Evolutionary conservation across 2,329 filamentous ascomycete species (phyloP).

Genomic region (Pestalotiopsis sp.): DNA sequence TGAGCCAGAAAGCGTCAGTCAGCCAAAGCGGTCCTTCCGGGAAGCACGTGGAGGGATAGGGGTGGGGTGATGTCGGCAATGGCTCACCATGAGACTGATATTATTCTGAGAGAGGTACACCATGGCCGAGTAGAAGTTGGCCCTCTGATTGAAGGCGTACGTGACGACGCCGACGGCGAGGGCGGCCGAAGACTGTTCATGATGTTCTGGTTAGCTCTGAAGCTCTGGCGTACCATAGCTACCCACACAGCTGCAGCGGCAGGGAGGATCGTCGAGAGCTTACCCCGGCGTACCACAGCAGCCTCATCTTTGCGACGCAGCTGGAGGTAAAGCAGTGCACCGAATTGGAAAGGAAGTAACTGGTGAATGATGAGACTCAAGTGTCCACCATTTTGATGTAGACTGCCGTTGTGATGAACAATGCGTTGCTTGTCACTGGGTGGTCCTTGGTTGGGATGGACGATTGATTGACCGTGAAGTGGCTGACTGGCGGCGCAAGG

Average conservation of each 20-base stretch:
- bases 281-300: conserved; percentile 65
- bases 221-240: conserved; percentile 11
- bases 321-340: not conserved
- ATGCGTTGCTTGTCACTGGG: conserved; percentile 18
- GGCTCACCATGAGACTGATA: conserved; percentile 83
- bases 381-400: conserved; percentile 37
- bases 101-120: conserved; percentile 97
- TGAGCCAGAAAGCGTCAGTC: conserved; percentile 35
- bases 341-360: not conserved
- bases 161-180: conserved; percentile 83
- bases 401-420: conserved; percentile 13
- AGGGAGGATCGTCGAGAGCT: conserved; percentile 28
- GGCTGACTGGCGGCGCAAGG: not conserved
- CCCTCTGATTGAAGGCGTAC: conserved; percentile 90
- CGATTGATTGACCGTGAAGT: not conserved
- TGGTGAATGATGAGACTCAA: conserved; percentile 25
- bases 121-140: conserved; percentile 98
- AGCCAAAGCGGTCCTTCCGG: not conserved
- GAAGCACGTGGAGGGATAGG: not conserved
- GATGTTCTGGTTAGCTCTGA: conserved; percentile 17
- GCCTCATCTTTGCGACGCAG: conserved; percentile 50
- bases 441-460: conserved; percentile 8
- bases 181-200: conserved; percentile 71
- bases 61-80: conserved; percentile 1
- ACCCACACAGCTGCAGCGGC: conserved; percentile 14